Conservation (phyloP, 441 rosid species). For the Populus hybrid region DNA sequence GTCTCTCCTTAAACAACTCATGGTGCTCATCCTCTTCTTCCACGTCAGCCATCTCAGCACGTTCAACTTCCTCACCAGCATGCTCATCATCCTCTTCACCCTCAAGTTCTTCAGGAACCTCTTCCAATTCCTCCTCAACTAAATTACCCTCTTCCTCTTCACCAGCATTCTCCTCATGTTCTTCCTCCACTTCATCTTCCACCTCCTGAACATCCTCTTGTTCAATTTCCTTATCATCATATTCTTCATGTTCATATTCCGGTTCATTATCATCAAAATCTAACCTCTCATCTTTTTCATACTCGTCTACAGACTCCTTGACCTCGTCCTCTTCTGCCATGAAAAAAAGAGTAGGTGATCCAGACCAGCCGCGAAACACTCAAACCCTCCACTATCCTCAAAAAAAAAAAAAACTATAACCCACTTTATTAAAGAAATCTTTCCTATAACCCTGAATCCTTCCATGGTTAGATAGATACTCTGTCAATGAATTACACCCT, state of each 20-base stretch:
- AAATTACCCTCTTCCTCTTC: conserved; percentile 73
- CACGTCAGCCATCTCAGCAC: conserved; percentile 54
- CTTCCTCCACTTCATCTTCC: conserved; percentile 63
- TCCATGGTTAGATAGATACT: neutral
- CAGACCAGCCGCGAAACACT: conserved; percentile 37
- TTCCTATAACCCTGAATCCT: neutral
- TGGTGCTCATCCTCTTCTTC: conserved; percentile 72
- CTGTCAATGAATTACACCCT: neutral
- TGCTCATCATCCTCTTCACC: conserved; percentile 64
- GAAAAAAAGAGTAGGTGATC: conserved; percentile 38
- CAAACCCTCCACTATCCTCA: conserved; percentile 18
- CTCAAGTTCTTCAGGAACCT: conserved; percentile 58
- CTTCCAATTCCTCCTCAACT: conserved; percentile 67
- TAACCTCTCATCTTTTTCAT: conserved; percentile 79
- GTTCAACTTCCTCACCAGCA: conserved; percentile 50
- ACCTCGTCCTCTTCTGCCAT: conserved; percentile 70
- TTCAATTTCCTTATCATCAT: conserved; percentile 76
- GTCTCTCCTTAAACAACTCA: conserved; percentile 75
- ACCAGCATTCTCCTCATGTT: conserved; percentile 50
- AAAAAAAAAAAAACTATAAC: neutral
- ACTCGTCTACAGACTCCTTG: conserved; percentile 73
- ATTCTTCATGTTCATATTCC: conserved; percentile 80
- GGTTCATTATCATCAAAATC: conserved; percentile 94
- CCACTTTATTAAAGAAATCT: neutral
- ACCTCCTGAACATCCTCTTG: conserved; percentile 52